Base-by-base conservation (phyloP, 805 yeast genomes). In the Metahyphopichia silvanorum region DNA sequence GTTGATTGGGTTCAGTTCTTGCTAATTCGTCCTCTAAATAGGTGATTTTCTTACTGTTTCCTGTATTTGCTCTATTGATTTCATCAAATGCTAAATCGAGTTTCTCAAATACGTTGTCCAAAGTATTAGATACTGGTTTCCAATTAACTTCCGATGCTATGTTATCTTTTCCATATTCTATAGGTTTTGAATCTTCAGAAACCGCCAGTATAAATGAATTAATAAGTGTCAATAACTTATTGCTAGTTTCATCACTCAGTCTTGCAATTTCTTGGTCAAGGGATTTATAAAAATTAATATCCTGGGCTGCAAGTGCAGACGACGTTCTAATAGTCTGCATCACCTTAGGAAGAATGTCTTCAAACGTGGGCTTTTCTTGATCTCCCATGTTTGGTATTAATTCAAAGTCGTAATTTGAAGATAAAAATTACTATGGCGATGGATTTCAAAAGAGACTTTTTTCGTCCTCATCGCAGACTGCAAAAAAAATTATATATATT, bases 31-130 rank as follows among this genome's bases (percentile, higher is more conserved):
- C 82, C 41, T 79, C 84, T 31, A 79, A 51, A 44, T 74, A 77
- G 3, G 74, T 74, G 39, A 69, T 44, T 11, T 54, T 55, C 16
- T 31, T 38, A 29, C 13, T 38, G 12, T 10, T 43, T 37, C 23
- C 23, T 5, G 25, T 32, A 9, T 23, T 32, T 22, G 37, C 27
- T 39, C 59, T 29, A 31, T 43, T 40, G 43, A 57, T 34, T 35
- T 55, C 60, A 47, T 84, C 94, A 30, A 82, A 61, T 2, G 81
- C 74, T 29, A 77, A 68, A 49, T 88, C 96, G 1, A 86, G 67
- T 40, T 76, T 82, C 51, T 91, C 98, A 40, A 86, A 77, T 21
- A 86, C 55, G 13, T 66, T 58, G 46, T 91, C 98, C 32, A 89
- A 53, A 0, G 76, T 55, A 40, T 78, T 74, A 22, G 82, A 69